Evolutionary conservation across 2,329 filamentous ascomycete species (phyloP), one percentile per base, ranked within the genome.

Genomic region (Talaromyces sp.): DNA sequence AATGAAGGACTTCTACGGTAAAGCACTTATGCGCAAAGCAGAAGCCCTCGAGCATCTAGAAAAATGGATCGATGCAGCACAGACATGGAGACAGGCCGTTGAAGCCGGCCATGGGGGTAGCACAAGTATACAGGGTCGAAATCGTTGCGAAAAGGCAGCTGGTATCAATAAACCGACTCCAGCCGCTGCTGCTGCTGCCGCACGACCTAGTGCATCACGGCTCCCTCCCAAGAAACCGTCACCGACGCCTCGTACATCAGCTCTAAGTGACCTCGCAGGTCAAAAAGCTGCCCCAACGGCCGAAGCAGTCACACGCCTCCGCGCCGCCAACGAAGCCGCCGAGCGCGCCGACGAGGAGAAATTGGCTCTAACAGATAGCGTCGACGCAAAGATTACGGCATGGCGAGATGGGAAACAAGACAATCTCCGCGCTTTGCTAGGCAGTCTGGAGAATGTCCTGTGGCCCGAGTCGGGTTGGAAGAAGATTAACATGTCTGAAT

Each of bases 381-480:
- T 99, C 0, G 92, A 97, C 71, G 90, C 89, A 0, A 86, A 84
- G 59, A 84, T 99, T 28, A 81, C 85, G 0, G 81, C 86, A 1
- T 99, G 95, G 95, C 89, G 91, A 65, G 90, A 91, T 60, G 93
- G 93, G 2, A 98, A 98, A 78, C 84, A 91, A 62, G 93, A 97
- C 67, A 99, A 99, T 74, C 76, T 99, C 54, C 87, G 95, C 6
- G 95, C 93, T 0, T 79, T 99, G 57, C 79, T 99, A 40, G 90
- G 89, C 2, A 96, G 92, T 70, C 76, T 99, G 69, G 93, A 99
- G 71, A 85, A 83, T 42, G 92, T 99, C 31, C 82, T 99, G 31
- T 99, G 95, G 95, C 88, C 91, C 66, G 88, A 88, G 46, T 91
- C 92, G 66, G 92, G 92, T 3, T 99, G 95, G 95, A 97, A 96